Conservation (phyloP, 2,329 filamentous ascomycete genomes). For the Tolypocladium cylindrosporum region DNA sequence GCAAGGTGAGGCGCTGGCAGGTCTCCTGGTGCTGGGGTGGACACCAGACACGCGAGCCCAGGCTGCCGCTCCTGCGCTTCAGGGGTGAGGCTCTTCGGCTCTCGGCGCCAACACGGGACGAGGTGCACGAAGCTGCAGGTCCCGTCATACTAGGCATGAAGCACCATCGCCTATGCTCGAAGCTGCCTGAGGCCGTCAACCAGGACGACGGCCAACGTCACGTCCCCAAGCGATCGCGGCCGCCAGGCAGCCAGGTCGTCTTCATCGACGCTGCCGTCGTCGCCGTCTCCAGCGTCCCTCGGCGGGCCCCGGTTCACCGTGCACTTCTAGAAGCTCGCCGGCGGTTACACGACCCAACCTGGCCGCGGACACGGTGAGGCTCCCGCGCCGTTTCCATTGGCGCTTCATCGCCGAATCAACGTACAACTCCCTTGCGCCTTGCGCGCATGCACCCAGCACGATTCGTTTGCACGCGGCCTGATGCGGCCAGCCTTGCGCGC, state of each 20-base stretch:
- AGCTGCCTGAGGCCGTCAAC: neutral
- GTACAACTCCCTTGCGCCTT: neutral
- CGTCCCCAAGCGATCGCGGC: neutral
- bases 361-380: neutral
- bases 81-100: neutral
- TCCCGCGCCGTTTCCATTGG: neutral
- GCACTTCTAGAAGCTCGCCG: neutral
- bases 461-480: neutral
- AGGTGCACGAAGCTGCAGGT: neutral
- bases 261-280: too few relatives aligned
- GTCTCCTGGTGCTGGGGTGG: neutral
- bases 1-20: neutral
- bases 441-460: neutral
- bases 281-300: neutral
- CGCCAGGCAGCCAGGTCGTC: neutral
- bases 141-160: neutral
- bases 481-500: neutral
- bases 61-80: neutral
- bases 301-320: neutral
- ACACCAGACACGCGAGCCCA: neutral
- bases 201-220: neutral
- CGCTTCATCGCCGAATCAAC: neutral
- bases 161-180: neutral
- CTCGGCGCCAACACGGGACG: neutral
- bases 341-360: neutral